Percentiles rank a stretch among this genome's conserved stretches.
These are phyloP conservation scores for Suillus plorans DNA, from an alignment of 768 basidiomycete species.

Conservation along the genomic window DNA sequence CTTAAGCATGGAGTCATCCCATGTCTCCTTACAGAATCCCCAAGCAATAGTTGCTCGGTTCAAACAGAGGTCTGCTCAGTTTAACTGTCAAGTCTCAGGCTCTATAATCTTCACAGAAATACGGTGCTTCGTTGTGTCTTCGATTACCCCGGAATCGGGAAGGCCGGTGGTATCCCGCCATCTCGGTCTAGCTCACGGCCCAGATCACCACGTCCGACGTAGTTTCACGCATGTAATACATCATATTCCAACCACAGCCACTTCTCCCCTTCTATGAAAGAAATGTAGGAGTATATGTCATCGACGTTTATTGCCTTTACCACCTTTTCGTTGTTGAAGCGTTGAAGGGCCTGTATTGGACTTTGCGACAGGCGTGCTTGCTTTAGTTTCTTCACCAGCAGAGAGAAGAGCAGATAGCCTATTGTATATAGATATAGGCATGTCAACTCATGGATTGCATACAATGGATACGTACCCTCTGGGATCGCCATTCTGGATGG, in stretches of 20 bases:
- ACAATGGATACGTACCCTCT: constrained; percentile 46
- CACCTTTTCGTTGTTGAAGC: constrained; percentile 34
- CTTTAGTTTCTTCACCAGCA: constrained; percentile 38
- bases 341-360: constrained; percentile 20
- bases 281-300: constrained; percentile 12
- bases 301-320: constrained; percentile 36
- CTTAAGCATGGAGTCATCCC: constrained; percentile 27
- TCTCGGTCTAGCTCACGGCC: constrained; percentile 12
- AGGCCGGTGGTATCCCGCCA: constrained; percentile 5
- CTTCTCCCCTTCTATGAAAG: constrained; percentile 20
- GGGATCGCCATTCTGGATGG: constrained; percentile 57
- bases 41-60: constrained; percentile 57
- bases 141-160: constrained; percentile 41
- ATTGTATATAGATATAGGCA: constrained; percentile 9
- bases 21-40: constrained; percentile 37
- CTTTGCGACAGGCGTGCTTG: constrained; percentile 3
- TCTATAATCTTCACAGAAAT: constrained; percentile 39
- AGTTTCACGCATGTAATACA: constrained; percentile 5
- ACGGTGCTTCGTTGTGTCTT: constrained; percentile 55
- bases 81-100: not conserved
- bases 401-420: constrained; percentile 47
- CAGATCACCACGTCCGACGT: constrained; percentile 8
- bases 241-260: constrained; percentile 4
- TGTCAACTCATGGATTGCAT: not conserved
- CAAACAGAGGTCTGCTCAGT: constrained; percentile 56